Evolutionary conservation across 192 early-diverging fungal species (phyloP), one percentile per base, ranked within the genome.

Genomic region (Backusella tarrabulga): DNA sequence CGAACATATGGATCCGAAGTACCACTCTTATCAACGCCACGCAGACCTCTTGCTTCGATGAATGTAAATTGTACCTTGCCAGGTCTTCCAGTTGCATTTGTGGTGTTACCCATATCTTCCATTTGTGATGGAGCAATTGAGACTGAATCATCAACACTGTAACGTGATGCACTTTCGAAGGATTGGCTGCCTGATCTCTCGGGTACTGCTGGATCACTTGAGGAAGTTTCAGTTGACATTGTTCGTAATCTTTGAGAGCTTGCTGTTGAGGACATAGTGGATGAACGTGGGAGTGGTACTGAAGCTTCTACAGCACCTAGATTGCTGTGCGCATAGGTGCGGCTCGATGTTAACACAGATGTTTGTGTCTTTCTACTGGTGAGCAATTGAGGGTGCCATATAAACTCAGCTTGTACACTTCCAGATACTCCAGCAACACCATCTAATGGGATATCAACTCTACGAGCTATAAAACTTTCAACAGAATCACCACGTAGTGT

Each of bases 381-480:
- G 19, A 91, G 81, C 21, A 89, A 84, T 19, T 85, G 72, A 11
- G 90, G 89, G 69, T 85, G 85, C 82, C 89, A 91, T 71, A 86
- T 34, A 42, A 90, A 84, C 41, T 83, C 82, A 34, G 88, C 76
- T 73, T 78, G 77, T 66, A 90, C 34, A 26, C 80, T 80, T 1
- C 87, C 84, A 26, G 78, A 44, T 60, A 77, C 75, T 68, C 79
- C 54, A 29, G 34, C 15, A 5, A 68, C 42, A 12, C 71, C 36
- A 75, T 76, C n/a, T 75, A 84, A 44, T 83, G 80, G 67, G 79
- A 83, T 56, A 80, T 87, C 74, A 73, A 81, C 67, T 70, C 79
- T 70, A 77, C 83, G 35, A 68, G 81, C 52, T 71, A 34, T 63
- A 82, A 80, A 80, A 34, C 81, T 76, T 80, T 81, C 66, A 80